Percentiles rank a stretch among this genome's conserved stretches.
Evolutionary conservation across 768 basidiomycete genomes (phyloP).

Genomic region (Leccinum subtestaceum): DNA sequence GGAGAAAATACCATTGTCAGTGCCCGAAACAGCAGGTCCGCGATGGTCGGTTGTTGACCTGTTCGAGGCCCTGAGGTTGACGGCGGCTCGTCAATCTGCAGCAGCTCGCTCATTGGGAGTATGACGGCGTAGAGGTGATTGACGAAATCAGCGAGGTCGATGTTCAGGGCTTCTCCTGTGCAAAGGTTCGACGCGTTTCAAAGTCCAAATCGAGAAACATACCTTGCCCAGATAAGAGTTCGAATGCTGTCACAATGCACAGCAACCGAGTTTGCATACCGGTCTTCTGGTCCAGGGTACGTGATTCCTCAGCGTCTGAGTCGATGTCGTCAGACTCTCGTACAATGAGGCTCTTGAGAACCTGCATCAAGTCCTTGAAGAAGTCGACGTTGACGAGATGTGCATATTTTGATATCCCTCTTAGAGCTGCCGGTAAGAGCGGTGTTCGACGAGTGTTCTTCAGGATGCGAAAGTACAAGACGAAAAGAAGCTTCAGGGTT

Average conservation of each 20-base stretch:
- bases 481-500: conserved; percentile 95
- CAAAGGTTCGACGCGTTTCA: conserved; percentile 1
- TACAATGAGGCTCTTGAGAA: conserved; percentile 73
- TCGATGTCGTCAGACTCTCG: conserved; percentile 45
- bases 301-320: conserved; percentile 34
- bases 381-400: conserved; percentile 98
- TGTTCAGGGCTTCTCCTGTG: conserved; percentile 92
- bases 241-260: conserved; percentile 96
- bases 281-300: conserved; percentile 33
- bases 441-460: conserved; percentile 79
- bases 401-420: conserved; percentile 89
- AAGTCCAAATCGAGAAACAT: conserved; percentile 10
- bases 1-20: conserved; percentile 81
- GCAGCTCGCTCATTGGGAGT: conserved; percentile 64
- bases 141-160: conserved; percentile 90
- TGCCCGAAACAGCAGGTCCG: conserved; percentile 84
- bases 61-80: conserved; percentile 26
- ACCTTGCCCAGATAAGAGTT: conserved; percentile 96
- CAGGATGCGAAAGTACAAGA: conserved; percentile 93
- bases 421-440: conserved; percentile 81
- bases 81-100: conserved; percentile 58
- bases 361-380: conserved; percentile 91
- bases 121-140: conserved; percentile 81
- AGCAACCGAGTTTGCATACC: conserved; percentile 61
- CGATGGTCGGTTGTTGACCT: conserved; percentile 36